Evolutionary conservation across 1,284 basidiomycete genomes (phyloP).

Genomic region (Hortiboletus rubellus): DNA sequence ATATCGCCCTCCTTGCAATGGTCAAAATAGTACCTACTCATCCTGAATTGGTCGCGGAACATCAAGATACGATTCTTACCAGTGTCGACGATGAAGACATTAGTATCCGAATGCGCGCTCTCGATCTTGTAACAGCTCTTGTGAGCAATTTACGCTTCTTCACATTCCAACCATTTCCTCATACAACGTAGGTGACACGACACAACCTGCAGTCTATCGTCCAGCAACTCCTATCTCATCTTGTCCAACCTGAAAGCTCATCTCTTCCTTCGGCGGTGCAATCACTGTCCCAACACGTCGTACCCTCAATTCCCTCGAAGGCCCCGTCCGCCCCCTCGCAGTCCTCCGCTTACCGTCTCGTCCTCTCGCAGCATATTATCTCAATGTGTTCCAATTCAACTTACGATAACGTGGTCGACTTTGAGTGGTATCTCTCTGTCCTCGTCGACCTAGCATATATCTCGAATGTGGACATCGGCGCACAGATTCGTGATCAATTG

Average conservation of each 20-base stretch:
- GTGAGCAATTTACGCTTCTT: constrained; percentile 43
- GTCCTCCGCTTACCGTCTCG: constrained; percentile 80
- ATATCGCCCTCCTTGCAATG: constrained; percentile 93
- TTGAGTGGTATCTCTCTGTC: constrained; percentile 96
- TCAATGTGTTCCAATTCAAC: constrained; percentile 78
- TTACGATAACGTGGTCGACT: constrained; percentile 88
- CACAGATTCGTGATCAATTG: constrained; percentile 76
- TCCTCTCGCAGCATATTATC: constrained; percentile 81
- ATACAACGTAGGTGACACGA: constrained; percentile 64
- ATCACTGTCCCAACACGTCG: constrained; percentile 54
- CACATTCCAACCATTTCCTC: neutral
- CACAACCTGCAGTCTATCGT: constrained; percentile 88
- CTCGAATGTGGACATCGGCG: constrained; percentile 74
- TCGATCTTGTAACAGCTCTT: constrained; percentile 94
- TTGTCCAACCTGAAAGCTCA: constrained; percentile 64
- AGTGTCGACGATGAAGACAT: constrained; percentile 94
- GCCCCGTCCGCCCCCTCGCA: constrained; percentile 53
- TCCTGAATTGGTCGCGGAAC: constrained; percentile 86
- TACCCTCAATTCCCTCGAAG: constrained; percentile 41
- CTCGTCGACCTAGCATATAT: constrained; percentile 89
- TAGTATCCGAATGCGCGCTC: constrained; percentile 91
- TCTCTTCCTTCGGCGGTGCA: constrained; percentile 59
- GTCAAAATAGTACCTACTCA: constrained; percentile 95
- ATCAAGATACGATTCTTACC: constrained; percentile 89
- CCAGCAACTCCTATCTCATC: constrained; percentile 83